Base-by-base conservation (phyloP, 2,329 filamentous ascomycete species). In the Exutisphaerella laricina region DNA sequence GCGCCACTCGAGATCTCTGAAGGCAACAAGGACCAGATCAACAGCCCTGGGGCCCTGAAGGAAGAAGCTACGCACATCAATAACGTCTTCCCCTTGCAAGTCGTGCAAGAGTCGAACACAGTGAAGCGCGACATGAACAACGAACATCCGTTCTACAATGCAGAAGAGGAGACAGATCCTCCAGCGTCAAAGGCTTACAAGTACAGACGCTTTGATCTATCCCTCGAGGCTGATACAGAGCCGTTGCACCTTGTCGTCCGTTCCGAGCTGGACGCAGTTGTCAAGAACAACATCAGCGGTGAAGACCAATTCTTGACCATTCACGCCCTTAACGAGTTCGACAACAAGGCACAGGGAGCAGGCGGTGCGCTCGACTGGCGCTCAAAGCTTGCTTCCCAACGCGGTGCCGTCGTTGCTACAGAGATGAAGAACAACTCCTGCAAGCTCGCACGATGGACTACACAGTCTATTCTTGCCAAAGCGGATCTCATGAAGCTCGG, bases 391-490 rank as follows among this genome's bases (percentile, higher is more conserved):
- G 85, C 86, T 53, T 88, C 83, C 58, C 89, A 96, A 74, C 85
- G 92, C 61, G 92, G 92, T 80, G 92, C 92, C 44, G 90, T 98
- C 31, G 85, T 98, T 18, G 92, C 92, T 14, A 98, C 92, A 9
- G 92, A 98, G 75, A 98, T 98, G 92, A 98, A 98, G 86, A 98
- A 98, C 80, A 98, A 98, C 79, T 88, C 82, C 64, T 94, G 88
- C 84, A 98, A 98, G 77, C 82, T 98, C 51, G 92, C 92, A 45
- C 78, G 92, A 66, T 98, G 92, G 92, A 95, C 92, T 22, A 88
- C 90, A 31, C 92, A 98, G 75, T 87, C 85, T 63, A 96, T 98
- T 62, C 80, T 98, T 45, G 89, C 90, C 66, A 89, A 89, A 72
- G 89, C 92, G n/a, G 92, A 98, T 65, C 77, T 88, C 55, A 96